Conservation (phyloP, 2,329 filamentous ascomycete species). For the Akanthomyces lecanii region DNA sequence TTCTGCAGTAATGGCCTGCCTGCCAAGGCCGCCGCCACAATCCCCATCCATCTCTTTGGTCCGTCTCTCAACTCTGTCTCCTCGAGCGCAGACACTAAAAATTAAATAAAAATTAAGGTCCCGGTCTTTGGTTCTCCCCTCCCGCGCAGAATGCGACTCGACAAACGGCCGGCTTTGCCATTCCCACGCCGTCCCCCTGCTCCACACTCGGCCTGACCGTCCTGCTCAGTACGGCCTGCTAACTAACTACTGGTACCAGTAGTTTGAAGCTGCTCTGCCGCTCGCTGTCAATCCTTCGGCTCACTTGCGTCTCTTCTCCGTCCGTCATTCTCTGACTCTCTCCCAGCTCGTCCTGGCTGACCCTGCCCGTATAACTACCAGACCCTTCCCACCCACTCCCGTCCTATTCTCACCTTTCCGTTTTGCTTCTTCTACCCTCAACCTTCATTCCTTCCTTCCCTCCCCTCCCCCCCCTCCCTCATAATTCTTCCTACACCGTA, state of each 20-base stretch:
- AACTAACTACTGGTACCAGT: too few species aligned
- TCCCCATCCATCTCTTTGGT: slow-evolving; percentile 3
- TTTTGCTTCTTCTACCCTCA: not conserved
- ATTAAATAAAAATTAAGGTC: not conserved
- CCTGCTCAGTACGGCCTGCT: not conserved
- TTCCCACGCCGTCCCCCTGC: slow-evolving; percentile 6
- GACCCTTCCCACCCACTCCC: not conserved
- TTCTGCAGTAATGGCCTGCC: not conserved
- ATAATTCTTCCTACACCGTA: not conserved
- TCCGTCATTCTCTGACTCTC: not conserved
- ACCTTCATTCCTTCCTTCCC: not conserved
- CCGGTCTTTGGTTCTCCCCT: not conserved
- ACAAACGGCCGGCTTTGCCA: slow-evolving; percentile 13
- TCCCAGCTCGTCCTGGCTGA: not conserved
- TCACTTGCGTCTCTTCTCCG: not conserved
- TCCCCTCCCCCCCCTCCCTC: not conserved
- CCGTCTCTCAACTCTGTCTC: not conserved
- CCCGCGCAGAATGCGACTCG: not conserved
- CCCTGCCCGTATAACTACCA: slow-evolving; percentile 7
- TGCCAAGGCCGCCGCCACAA: slow-evolving; percentile 13
- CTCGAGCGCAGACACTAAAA: not conserved
- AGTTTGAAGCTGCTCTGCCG: not conserved
- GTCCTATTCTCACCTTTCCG: not conserved
- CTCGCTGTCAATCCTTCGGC: not conserved
- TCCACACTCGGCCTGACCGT: slow-evolving; percentile 15